Evolutionary conservation across 805 yeast genomes (phyloP), one percentile per base, ranked within the genome.

Genomic region (Dipodascopsis uninucleata): DNA sequence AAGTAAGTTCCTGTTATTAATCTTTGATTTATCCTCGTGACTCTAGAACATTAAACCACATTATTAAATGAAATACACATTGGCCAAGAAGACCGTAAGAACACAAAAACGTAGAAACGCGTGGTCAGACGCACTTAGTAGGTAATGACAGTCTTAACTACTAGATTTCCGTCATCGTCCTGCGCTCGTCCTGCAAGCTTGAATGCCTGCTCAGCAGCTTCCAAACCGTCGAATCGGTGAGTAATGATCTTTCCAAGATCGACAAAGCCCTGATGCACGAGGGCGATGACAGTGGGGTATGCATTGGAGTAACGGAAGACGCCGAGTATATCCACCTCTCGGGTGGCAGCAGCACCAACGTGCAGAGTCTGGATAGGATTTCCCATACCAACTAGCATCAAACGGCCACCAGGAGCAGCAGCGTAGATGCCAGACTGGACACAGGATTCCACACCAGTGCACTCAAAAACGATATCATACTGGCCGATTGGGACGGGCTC

Each of bases 391-490:
- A 53, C 64, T 31, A 52, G 53, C 51, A 49, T 58, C 34, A 55
- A 47, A 16, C 56, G 52, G 7, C 60, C 61, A 10, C 61, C 59
- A 5, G 62, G 49, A 8, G 51, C 26, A 28, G 61, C 50, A 2
- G 61, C 49, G 49, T 67, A 74, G 46, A 72, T 70, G 17, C 70
- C 70, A 1, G 78, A 69, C 45, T 70, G 65, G 52, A 77, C 72
- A 22, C 74, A 66, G 5, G 68, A 57, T 55, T 72, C 77, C 36
- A 72, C 71, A 29, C 81, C 81, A 5, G 81, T 76, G 64, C 80
- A 75, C 58, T 76, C 81, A 38, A 76, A 52, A 5, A 45, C 55
- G 12, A 54, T 47, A 42, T 54, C 58, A 28, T 48, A 53, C 25
- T 38, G 33, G 12, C 38, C 56, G 14, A 45, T 28, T 18, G 40